Percentiles rank a stretch among this genome's conserved stretches.
Evolutionary conservation across 2,329 filamentous ascomycete genomes (phyloP).

Genomic region (Aureobasidium uvarum): DNA sequence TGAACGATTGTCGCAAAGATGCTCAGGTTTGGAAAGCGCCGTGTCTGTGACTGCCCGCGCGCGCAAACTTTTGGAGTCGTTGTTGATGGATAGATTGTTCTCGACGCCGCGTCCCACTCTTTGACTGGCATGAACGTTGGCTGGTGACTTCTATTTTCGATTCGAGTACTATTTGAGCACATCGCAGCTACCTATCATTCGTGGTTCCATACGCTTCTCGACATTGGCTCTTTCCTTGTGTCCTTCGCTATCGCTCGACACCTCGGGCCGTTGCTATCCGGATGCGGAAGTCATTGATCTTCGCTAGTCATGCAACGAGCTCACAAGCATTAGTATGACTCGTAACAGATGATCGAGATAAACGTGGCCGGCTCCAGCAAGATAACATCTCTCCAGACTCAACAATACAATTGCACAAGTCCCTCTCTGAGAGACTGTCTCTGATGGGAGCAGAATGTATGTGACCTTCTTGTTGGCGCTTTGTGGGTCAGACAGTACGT

Average conservation of each 20-base stretch:
- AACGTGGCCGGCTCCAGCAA: neutral
- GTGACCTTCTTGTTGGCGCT: neutral
- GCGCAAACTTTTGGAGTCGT: slow-evolving; percentile 21
- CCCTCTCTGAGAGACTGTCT: neutral
- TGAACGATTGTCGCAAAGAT: neutral
- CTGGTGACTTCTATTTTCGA: neutral
- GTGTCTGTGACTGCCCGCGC: slow-evolving; percentile 17
- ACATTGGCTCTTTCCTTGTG: neutral
- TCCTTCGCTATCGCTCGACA: neutral
- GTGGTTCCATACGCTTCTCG: neutral
- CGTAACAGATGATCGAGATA: neutral
- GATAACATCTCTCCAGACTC: neutral
- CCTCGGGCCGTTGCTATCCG: slow-evolving; percentile 21
- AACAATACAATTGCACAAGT: neutral
- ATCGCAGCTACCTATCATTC: neutral
- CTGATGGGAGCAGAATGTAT: neutral
- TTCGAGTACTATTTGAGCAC: neutral
- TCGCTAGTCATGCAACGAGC: neutral
- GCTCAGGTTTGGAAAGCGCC: neutral
- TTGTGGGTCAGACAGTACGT: neutral
- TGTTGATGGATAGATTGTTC: slow-evolving; percentile 8
- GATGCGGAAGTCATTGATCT: slow-evolving; percentile 12
- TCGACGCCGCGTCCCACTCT: neutral
- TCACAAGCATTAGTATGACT: neutral
- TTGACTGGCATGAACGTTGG: neutral